phyloP scores from a whole-genome alignment of 2,329 filamentous ascomycete genomes.

The Fusarium longipes region DNA sequence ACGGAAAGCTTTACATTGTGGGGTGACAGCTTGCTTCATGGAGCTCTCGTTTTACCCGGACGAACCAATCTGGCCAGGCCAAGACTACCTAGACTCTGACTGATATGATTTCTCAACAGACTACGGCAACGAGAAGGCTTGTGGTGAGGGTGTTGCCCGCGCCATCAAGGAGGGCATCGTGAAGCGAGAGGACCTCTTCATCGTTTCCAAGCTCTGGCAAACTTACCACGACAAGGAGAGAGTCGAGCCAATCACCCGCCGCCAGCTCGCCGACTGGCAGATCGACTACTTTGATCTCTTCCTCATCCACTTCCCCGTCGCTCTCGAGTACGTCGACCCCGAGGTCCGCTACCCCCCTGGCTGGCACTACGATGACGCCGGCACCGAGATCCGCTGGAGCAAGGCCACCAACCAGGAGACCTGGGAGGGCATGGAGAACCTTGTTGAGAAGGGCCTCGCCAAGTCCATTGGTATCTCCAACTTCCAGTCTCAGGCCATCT shows the following conservation, averaged over 20 bases:
- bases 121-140: constrained; percentile 85
- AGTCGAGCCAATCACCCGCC: constrained; percentile 79
- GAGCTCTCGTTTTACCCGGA: constrained; percentile 16
- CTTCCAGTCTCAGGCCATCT: constrained; percentile 81
- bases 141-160: constrained; percentile 79
- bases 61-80: not conserved
- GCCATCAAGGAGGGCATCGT: constrained; percentile 85
- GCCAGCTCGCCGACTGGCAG: constrained; percentile 84
- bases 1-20: constrained; percentile 24
- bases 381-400: constrained; percentile 69
- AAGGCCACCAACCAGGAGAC: constrained; percentile 83
- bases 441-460: constrained; percentile 75
- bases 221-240: constrained; percentile 85
- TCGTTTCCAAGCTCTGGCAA: constrained; percentile 94
- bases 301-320: constrained; percentile 89
- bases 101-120: constrained; percentile 60
- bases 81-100: not conserved
- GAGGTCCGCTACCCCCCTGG: constrained; percentile 81
- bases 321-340: constrained; percentile 87
- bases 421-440: constrained; percentile 81
- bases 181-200: constrained; percentile 88
- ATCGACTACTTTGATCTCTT: constrained; percentile 92
- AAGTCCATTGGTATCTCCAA: constrained; percentile 84
- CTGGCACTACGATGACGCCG: constrained; percentile 74
- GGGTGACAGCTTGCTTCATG: constrained; percentile 38